phyloP scores from a whole-genome alignment of 1,139 yeast genomes.

The Sugiyamaella sp. region DNA sequence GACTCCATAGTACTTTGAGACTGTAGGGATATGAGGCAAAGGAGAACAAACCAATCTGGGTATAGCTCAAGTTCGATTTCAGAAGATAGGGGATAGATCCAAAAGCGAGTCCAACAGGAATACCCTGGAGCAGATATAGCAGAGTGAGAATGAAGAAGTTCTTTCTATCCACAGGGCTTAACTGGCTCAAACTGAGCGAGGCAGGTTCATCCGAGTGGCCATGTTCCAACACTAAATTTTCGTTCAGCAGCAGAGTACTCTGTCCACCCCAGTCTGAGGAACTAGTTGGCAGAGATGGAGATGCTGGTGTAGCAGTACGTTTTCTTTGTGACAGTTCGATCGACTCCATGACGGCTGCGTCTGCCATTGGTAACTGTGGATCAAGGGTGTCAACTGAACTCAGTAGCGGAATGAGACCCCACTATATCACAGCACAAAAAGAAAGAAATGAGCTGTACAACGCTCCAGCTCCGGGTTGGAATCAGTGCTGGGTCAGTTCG shows the following conservation, averaged over 20 bases:
- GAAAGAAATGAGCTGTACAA: too few species aligned
- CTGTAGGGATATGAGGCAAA: slow-evolving; percentile 95
- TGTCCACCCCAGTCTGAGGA: slow-evolving; percentile 13
- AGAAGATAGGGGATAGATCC: slow-evolving; percentile 93
- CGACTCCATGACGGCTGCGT: slow-evolving; percentile 18
- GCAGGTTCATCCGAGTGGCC: slow-evolving; percentile 9
- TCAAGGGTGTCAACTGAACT: too few species aligned
- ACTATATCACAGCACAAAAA: too few species aligned
- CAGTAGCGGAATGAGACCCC: too few species aligned
- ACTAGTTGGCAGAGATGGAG: slow-evolving; percentile 23
- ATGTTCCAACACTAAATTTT: slow-evolving; percentile 9
- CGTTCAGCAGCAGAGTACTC: slow-evolving; percentile 6
- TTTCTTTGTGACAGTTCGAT: slow-evolving; percentile 31
- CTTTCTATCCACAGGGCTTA: slow-evolving; percentile 46
- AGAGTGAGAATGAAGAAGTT: slow-evolving; percentile 73
- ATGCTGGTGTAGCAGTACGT: slow-evolving; percentile 22
- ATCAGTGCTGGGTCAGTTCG: too few species aligned
- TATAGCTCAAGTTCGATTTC: slow-evolving; percentile 78
- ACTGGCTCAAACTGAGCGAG: slow-evolving; percentile 30
- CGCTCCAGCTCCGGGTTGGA: too few species aligned
- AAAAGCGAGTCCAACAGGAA: slow-evolving; percentile 94
- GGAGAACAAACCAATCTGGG: slow-evolving; percentile 89
- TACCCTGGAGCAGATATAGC: slow-evolving; percentile 84
- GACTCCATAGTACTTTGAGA: slow-evolving; percentile 90
- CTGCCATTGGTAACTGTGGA: slow-evolving; percentile 8